Percentiles rank a stretch among this genome's conserved stretches.
Conservation (phyloP, 1,139 yeast genomes). For the Saccharomyces pastorianus region DNA sequence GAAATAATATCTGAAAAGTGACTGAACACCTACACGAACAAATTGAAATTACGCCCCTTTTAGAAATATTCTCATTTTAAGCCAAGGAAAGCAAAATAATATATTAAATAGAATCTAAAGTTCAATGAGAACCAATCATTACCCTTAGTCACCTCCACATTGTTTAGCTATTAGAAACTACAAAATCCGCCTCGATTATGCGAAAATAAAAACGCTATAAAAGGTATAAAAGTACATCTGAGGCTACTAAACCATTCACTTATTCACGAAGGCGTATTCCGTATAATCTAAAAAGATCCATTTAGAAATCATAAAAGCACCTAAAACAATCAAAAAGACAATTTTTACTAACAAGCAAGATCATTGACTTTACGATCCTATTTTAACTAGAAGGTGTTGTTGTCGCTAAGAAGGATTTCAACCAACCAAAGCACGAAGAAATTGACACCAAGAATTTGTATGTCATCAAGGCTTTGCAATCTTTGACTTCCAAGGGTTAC, state of each 20-base stretch:
- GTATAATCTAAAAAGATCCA: background rate
- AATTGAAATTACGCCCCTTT: background rate
- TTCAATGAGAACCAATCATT: background rate
- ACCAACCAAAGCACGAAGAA: slow-evolving; percentile 96
- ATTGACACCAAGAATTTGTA: slow-evolving; percentile 95
- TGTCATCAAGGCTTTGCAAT: slow-evolving; percentile 99
- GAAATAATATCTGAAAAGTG: background rate
- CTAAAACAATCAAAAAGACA: background rate
- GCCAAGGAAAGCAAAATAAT: background rate
- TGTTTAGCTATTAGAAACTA: background rate
- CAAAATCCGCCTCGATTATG: background rate
- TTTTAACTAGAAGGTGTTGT: slow-evolving; percentile 78
- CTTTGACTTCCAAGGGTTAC: slow-evolving; percentile 96
- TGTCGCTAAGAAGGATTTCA: slow-evolving; percentile 98
- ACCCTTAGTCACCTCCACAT: background rate
- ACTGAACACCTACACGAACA: background rate
- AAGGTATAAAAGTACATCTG: background rate
- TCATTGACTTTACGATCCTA: background rate
- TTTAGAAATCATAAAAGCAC: background rate
- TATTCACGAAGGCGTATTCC: background rate
- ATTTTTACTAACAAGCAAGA: background rate
- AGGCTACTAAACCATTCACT: background rate
- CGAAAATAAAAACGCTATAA: background rate
- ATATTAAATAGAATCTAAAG: too few species aligned
- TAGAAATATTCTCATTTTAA: background rate